phyloP scores from a whole-genome alignment of 2,329 filamentous ascomycete genomes.

The Hypomyces perniciosus region DNA sequence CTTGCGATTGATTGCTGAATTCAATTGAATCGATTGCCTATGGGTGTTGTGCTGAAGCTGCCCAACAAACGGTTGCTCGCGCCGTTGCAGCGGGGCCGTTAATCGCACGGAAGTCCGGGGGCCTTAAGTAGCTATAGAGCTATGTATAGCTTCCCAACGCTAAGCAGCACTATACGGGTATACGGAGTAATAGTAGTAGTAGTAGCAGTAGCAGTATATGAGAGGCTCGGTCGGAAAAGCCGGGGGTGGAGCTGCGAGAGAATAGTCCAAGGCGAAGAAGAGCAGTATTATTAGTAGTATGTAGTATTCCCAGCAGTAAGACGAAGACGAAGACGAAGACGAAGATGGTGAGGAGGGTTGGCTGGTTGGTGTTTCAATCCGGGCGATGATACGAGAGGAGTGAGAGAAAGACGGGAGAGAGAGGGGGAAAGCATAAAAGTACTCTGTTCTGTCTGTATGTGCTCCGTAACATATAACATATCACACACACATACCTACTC shows the following conservation, averaged over 20 bases:
- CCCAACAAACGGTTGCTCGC: not conserved
- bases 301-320: not conserved
- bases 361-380: too few species aligned
- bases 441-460: too few species aligned
- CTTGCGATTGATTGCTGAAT: too few species aligned
- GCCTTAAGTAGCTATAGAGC: not conserved
- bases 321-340: not conserved
- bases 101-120: not conserved
- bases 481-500: too few species aligned
- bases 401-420: not conserved
- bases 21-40: too few species aligned
- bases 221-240: not conserved
- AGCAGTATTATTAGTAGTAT: not conserved
- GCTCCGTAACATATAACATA: too few species aligned
- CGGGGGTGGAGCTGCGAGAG: slow-evolving; percentile 7
- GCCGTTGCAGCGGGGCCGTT: slow-evolving; percentile 9
- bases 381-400: not conserved
- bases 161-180: too few species aligned
- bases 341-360: not conserved
- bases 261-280: not conserved
- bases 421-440: not conserved
- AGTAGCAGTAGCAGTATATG: too few species aligned
- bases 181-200: too few species aligned
- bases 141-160: too few species aligned
- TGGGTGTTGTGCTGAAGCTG: slow-evolving; percentile 5